These are phyloP conservation scores for Secale cereale DNA, from an alignment of 176 grass and related monocot species.

Conservation along the genomic window DNA sequence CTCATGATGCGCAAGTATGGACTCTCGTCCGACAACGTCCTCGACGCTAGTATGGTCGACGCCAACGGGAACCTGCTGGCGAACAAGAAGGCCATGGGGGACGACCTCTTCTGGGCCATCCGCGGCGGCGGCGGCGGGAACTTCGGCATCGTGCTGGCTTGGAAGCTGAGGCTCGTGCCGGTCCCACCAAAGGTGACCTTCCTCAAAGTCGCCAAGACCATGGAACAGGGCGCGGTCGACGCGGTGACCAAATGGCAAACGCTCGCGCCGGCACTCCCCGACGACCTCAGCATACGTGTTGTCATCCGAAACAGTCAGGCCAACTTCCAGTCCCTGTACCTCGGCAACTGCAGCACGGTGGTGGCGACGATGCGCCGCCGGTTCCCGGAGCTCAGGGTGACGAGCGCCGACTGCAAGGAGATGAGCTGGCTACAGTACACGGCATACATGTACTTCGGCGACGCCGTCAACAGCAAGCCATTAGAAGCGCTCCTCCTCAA, in stretches of 20 bases:
- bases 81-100: constrained; percentile 33
- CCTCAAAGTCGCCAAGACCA: background rate
- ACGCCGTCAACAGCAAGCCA: background rate
- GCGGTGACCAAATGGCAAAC: constrained; percentile 4
- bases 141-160: constrained; percentile 42
- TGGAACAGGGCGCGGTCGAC: background rate
- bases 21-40: background rate
- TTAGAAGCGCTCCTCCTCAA: background rate
- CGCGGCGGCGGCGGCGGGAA: constrained; percentile 15
- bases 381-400: background rate
- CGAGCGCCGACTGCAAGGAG: background rate
- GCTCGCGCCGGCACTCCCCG: background rate
- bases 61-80: background rate
- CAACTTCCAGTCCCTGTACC: constrained; percentile 1
- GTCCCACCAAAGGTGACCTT: constrained; percentile 19
- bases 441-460: constrained; percentile 10
- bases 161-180: constrained; percentile 17
- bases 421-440: constrained; percentile 3
- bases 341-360: background rate
- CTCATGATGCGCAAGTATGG: constrained; percentile 13
- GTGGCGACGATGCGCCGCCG: background rate
- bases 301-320: background rate
- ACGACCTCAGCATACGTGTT: background rate
- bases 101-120: constrained; percentile 42
- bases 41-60: background rate